A percentile compares a stretch with the other conserved stretches of the same genome.
These are phyloP conservation scores for Aspergillus pseudoglaucus DNA, from an alignment of 2,329 filamentous ascomycete species.

Conservation along the genomic window DNA sequence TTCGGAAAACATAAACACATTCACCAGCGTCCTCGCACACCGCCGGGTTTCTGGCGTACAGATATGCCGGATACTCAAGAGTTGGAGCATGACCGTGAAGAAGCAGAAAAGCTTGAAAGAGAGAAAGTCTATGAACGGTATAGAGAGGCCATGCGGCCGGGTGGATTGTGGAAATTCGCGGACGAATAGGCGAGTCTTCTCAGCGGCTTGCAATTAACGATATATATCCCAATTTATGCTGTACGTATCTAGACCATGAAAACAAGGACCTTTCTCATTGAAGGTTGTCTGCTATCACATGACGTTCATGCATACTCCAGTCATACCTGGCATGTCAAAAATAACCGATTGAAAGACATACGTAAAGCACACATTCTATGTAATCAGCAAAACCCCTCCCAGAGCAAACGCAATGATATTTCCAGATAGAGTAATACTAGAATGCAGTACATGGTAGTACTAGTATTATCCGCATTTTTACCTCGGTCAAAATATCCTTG, in stretches of 20 bases:
- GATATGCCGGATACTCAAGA: slow-evolving; percentile 91
- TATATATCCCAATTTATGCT: no score
- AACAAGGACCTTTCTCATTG: no score
- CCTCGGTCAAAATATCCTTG: slow-evolving; percentile 24
- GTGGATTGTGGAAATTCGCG: slow-evolving; percentile 71
- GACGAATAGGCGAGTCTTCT: slow-evolving; percentile 55
- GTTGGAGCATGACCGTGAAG: slow-evolving; percentile 56
- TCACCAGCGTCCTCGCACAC: slow-evolving; percentile 64
- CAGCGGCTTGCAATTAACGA: no score
- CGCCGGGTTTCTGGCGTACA: slow-evolving; percentile 83
- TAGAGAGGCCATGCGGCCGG: slow-evolving; percentile 70
- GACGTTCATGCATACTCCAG: no score
- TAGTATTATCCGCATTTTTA: slow-evolving; percentile 1
- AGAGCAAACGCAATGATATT: no score
- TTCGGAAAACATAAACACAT: slow-evolving; percentile 72
- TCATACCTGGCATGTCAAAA: no score
- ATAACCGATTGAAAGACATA: no score
- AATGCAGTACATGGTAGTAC: not conserved
- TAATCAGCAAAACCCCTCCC: no score
- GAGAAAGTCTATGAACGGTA: slow-evolving; percentile 65
- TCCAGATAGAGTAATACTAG: not conserved
- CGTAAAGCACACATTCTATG: no score
- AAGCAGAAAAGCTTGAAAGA: slow-evolving; percentile 58
- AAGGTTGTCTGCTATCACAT: no score
- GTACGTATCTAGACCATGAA: no score